Base-by-base conservation (phyloP, 1,284 basidiomycete genomes). In the Cutaneotrichosporon curvatum region DNA sequence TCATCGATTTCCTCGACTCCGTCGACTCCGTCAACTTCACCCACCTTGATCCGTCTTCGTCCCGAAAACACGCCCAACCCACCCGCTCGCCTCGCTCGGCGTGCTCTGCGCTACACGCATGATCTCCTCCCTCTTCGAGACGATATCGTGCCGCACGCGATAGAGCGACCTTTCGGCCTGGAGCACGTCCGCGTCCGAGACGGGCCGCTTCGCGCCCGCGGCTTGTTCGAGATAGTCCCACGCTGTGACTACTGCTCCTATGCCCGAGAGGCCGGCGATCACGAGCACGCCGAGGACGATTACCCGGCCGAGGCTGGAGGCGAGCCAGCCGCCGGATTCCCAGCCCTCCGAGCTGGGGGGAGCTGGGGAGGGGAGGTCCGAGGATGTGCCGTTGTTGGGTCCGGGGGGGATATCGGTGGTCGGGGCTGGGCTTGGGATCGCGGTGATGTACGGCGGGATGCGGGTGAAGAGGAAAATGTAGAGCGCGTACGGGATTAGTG, bases 381-480 rank as follows among this genome's bases (percentile, higher is more conserved):
- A 20, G 16, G 16, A 8, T 34, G 32, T 28, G 25, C 8, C 25
- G 12, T 28, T 28, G 25, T 28, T 7, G 25, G 12, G 25, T 28
- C 12, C 42, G 3, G 36, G 7, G 25, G 7, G 12, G 25, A 28
- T 28, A 12, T 28, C 25, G 25, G 25, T 32, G 1, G 31, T 25
- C n/a, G n/a, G n/a, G 4, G 45, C 31, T 30, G 33, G 11, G 4
- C 28, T 20, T 34, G 33, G 47, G 1, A 61, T 45, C 0, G 63
- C 56, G 0, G 66, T 70, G 37, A 69, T 53, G 50, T 70, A 72
- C 3, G 68, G 68, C 12, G 70, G 71, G 6, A 72, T 69, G 4
- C 61, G 59, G 34, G 70, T 68, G 55, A 70, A 72, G 21, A 63
- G 53, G 53, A 71, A 71, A 41, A 65, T 59, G 53, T 71, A 73